Conservation (phyloP, 345 rosid genomes). For the Boechera stricta region DNA sequence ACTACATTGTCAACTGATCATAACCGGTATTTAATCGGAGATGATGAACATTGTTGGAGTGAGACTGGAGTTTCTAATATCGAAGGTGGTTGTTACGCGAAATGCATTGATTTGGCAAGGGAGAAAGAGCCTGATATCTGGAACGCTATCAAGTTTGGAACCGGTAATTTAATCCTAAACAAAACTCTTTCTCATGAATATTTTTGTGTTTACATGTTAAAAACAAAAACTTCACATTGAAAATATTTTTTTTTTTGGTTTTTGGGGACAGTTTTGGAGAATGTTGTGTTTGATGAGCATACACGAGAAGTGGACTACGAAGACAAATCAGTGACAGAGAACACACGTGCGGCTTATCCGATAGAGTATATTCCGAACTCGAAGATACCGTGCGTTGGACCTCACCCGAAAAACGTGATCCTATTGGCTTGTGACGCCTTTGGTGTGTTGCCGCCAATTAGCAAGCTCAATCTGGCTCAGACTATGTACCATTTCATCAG, state of each 20-base stretch:
- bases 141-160: conserved; percentile 96
- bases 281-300: conserved; percentile 95
- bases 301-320: conserved; percentile 79
- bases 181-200: background rate
- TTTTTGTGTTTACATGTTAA: too few species aligned
- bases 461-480: conserved; percentile 86
- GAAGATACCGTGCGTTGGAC: conserved; percentile 89
- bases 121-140: conserved; percentile 97
- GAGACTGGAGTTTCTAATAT: conserved; percentile 90
- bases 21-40: conserved; percentile 86
- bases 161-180: conserved; percentile 27
- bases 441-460: conserved; percentile 97
- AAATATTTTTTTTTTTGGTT: background rate
- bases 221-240: too few species aligned
- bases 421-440: conserved; percentile 96
- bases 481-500: conserved; percentile 99
- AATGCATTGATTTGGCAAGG: conserved; percentile 87
- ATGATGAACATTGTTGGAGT: conserved; percentile 96
- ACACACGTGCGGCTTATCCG: conserved; percentile 95
- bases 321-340: conserved; percentile 94
- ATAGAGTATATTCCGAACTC: conserved; percentile 91
- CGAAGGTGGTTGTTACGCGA: conserved; percentile 99
- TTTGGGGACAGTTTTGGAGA: conserved; percentile 73
- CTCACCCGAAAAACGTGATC: conserved; percentile 93
- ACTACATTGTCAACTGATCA: conserved; percentile 97